These are phyloP conservation scores for Bidens hawaiensis DNA, from an alignment of 140 eudicot genomes.

Conservation along the genomic window DNA sequence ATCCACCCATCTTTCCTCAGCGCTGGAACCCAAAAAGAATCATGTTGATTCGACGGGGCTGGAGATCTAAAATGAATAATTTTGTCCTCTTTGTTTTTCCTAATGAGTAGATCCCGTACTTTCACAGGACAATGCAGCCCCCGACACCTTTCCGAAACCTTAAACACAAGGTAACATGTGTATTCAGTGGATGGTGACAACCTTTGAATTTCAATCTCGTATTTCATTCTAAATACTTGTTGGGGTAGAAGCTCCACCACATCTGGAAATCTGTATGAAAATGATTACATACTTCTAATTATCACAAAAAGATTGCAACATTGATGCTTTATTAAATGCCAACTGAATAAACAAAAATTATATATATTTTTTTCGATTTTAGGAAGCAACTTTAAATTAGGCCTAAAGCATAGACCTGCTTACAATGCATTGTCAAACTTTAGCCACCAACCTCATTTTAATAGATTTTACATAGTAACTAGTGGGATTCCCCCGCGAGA, in stretches of 20 bases:
- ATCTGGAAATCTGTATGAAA: neutral
- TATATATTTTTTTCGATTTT: too few species aligned
- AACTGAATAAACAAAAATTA: neutral
- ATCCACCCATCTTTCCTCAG: neutral
- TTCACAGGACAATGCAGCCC: neutral
- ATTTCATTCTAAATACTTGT: neutral
- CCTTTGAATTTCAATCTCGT: neutral
- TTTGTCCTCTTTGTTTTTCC: neutral
- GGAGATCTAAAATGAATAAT: constrained; percentile 3
- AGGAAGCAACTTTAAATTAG: too few species aligned
- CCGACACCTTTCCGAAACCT: neutral
- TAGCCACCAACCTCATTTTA: neutral
- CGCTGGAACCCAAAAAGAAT: neutral
- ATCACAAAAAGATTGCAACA: neutral
- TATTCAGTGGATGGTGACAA: constrained; percentile 2
- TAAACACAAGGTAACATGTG: constrained; percentile 1
- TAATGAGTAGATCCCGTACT: neutral
- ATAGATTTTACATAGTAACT: neutral
- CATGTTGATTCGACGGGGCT: neutral
- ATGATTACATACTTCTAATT: neutral
- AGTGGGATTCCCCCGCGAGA: neutral
- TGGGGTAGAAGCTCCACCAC: constrained; percentile 8
- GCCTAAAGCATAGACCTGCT: neutral
- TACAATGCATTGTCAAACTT: neutral
- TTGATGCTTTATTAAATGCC: neutral